Conservation (phyloP, 2,329 filamentous ascomycete genomes). For the Chaetomium sp. region DNA sequence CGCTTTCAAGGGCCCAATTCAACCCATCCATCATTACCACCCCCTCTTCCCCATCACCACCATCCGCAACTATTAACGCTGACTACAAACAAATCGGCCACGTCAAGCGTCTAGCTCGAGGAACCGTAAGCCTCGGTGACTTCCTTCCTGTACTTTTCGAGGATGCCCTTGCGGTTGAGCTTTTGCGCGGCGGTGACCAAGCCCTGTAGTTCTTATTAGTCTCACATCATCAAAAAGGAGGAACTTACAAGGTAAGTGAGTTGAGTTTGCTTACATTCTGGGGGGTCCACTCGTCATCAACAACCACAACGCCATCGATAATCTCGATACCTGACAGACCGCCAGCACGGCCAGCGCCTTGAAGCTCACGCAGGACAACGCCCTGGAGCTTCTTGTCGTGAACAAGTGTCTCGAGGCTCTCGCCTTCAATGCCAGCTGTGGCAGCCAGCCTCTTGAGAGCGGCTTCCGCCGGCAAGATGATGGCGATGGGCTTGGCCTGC, state of each 20-base stretch:
- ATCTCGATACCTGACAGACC: slow-evolving; percentile 62
- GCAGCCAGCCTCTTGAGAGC: slow-evolving; percentile 48
- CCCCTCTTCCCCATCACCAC: not conserved
- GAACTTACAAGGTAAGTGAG: not conserved
- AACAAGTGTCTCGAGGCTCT: slow-evolving; percentile 58
- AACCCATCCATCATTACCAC: not conserved
- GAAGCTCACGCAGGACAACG: slow-evolving; percentile 58
- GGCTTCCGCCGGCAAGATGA: slow-evolving; percentile 51
- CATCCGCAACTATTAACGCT: too few relatives aligned
- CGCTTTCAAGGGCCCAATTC: too few relatives aligned
- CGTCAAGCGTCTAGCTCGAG: slow-evolving; percentile 2
- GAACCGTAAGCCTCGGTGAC: slow-evolving; percentile 54
- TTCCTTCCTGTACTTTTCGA: slow-evolving; percentile 54
- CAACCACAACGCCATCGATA: slow-evolving; percentile 63
- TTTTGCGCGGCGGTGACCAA: slow-evolving; percentile 66
- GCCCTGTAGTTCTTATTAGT: slow-evolving; percentile 36
- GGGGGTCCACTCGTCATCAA: slow-evolving; percentile 69
- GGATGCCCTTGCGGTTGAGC: slow-evolving; percentile 62
- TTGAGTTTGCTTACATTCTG: slow-evolving; percentile 54
- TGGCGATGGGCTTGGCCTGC: slow-evolving; percentile 48
- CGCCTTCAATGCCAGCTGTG: slow-evolving; percentile 40
- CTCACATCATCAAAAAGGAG: not conserved
- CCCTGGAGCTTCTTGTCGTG: slow-evolving; percentile 59
- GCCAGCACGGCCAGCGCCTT: slow-evolving; percentile 53
- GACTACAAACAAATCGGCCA: too few relatives aligned